Percentiles rank a stretch among this genome's conserved stretches.
Conservation (phyloP, 1,139 yeast genomes). For the Magnusiomyces paraingens region DNA sequence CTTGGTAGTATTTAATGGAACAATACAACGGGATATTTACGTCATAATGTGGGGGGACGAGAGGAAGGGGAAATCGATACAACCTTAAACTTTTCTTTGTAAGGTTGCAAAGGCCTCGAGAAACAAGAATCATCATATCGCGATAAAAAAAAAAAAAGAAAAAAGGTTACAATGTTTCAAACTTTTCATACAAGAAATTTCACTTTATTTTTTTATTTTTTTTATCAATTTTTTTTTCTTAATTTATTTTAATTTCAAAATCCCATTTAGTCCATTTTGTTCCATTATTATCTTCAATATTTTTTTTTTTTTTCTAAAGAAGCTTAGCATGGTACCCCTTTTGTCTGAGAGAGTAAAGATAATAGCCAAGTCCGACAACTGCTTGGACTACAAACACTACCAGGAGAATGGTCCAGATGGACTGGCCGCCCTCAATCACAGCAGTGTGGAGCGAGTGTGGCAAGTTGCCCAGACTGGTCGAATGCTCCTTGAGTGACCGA, state of each 20-base stretch:
- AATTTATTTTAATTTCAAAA: no score
- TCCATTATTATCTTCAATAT: background rate
- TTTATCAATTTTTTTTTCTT: no score
- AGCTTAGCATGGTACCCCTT: conserved; percentile 30
- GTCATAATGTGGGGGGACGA: no score
- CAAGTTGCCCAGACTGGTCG: conserved; percentile 25
- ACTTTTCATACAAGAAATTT: no score
- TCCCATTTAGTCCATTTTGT: no score
- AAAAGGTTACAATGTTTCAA: background rate
- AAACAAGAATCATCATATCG: no score
- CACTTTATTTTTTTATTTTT: no score
- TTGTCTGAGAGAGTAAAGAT: conserved; percentile 25
- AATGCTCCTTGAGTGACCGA: conserved; percentile 25
- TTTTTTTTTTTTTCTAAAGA: conserved; percentile 13
- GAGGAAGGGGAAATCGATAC: background rate
- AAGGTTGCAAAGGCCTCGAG: no score
- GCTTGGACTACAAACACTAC: conserved; percentile 28
- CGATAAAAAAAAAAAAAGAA: background rate
- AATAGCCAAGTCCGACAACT: conserved; percentile 25
- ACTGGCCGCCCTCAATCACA: conserved; percentile 27
- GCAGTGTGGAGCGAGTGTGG: conserved; percentile 28
- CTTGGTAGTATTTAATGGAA: no score
- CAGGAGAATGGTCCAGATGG: conserved; percentile 26
- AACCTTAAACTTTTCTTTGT: background rate
- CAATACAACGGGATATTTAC: no score